Conservation (phyloP, 2,329 filamentous ascomycete species). For the Hymenoscyphus fraxineus region DNA sequence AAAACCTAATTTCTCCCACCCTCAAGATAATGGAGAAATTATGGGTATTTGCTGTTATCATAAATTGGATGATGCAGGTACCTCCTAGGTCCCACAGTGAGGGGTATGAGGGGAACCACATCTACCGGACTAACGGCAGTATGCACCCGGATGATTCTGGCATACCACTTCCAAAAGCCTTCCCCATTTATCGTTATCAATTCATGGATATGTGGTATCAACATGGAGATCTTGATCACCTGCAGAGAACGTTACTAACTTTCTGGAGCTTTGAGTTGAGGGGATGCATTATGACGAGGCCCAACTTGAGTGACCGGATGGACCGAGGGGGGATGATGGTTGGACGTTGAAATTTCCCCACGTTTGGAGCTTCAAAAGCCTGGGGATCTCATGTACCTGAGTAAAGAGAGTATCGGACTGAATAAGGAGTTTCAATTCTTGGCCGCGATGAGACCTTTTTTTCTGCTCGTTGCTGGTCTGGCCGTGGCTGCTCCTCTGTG, state of each 20-base stretch:
- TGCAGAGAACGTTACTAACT: background rate
- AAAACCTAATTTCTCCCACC: background rate
- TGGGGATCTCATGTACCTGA: background rate
- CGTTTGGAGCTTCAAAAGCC: background rate
- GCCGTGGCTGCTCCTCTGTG: background rate
- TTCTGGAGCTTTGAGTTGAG: background rate
- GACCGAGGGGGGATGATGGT: background rate
- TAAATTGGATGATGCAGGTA: background rate
- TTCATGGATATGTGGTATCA: background rate
- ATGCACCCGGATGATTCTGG: background rate
- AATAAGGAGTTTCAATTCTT: background rate
- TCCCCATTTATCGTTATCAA: background rate
- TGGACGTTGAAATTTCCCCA: background rate
- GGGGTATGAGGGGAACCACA: background rate
- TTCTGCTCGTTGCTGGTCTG: background rate
- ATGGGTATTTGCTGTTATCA: background rate
- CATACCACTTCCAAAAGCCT: background rate
- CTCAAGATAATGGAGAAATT: background rate
- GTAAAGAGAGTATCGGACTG: background rate
- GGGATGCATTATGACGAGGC: background rate
- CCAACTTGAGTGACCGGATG: background rate
- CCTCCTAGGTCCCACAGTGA: background rate
- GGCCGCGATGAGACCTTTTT: background rate
- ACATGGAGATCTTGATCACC: background rate
- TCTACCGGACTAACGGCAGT: background rate